Evolutionary conservation across 139 green algal species (phyloP), one percentile per base, ranked within the genome.

Genomic region (Eudorina sp.): DNA sequence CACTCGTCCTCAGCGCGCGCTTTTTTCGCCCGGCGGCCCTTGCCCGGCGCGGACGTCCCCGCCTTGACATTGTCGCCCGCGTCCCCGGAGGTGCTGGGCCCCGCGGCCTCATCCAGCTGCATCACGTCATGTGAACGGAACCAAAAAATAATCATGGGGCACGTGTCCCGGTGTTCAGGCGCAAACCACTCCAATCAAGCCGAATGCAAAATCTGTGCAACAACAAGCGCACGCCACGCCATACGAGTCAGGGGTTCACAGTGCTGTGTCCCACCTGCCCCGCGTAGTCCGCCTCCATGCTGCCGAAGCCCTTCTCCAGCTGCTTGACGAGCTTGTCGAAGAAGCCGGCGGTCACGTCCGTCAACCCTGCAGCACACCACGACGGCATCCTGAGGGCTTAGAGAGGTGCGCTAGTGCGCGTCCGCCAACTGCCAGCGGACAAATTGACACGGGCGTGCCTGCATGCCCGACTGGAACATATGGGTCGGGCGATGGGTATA

Each of bases 251-350:
- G n/a, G n/a, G n/a, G n/a, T n/a, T n/a, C n/a, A n/a, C n/a, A n/a
- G 23, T 69, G 19, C 19, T 48, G 34, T 51, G 1, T 13, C 40
- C 40, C 73, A 86, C 64, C 77, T 88, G 53, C 18, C 68, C 84
- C 36, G 90, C 88, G 53, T 92, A 95, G 46, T 95, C 85, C 23
- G 36, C 73, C 89, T 94, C 81, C 90, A 98, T 92, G 53, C 79
- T 87, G 0, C 94, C 92, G 85, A 98, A 94, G 77, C 96, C 96
- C 55, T 92, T 91, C 92, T 97, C 96, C 77, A 98, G 95, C 92
- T 98, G 95, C 60, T 82, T 76, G 8, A 98, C 96, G 36, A 99
- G 94, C 92, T 98, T 98, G 72, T 96, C 93, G 90, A 99, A 99
- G 90, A 96, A 96, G 48, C 58, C 87, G 46, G 93, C 92, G 18